Conservation (phyloP, 306 rosid species). For the Canavalia gladiata region DNA sequence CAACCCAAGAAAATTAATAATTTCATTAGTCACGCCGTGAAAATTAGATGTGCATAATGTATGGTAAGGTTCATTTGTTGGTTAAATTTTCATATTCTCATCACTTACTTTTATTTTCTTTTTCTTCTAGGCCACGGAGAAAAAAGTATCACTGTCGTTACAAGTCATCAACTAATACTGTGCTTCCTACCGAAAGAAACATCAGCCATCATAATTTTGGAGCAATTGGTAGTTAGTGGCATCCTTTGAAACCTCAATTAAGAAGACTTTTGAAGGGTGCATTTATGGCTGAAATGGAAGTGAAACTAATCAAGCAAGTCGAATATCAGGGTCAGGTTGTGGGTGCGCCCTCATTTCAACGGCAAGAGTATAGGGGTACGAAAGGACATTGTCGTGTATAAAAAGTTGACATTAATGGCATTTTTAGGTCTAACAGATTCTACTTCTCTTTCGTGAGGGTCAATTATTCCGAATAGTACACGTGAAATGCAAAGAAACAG, state of each 20-base stretch:
- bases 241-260: background rate
- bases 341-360: conserved; percentile 46
- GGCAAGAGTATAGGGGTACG: conserved; percentile 27
- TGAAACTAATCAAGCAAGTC: conserved; percentile 14
- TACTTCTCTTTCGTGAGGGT: conserved; percentile 19
- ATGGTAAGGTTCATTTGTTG: background rate
- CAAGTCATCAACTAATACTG: conserved; percentile 9
- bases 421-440: conserved; percentile 26
- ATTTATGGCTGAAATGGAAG: conserved; percentile 43
- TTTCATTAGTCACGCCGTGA: background rate
- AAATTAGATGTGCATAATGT: background rate
- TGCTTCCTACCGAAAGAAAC: conserved; percentile 31
- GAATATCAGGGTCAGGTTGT: conserved; percentile 9
- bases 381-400: conserved; percentile 9
- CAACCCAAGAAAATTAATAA: background rate
- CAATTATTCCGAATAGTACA: conserved; percentile 24
- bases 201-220: background rate
- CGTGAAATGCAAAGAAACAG: conserved; percentile 13
- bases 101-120: background rate
- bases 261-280: conserved; percentile 31
- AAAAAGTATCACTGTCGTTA: background rate
- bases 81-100: background rate
- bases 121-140: background rate
- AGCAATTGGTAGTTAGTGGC: background rate
- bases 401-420: conserved; percentile 31